Evolutionary conservation across 345 rosid genomes (phyloP), one percentile per base, ranked within the genome.

Genomic region (Sonneratia caseolaris): DNA sequence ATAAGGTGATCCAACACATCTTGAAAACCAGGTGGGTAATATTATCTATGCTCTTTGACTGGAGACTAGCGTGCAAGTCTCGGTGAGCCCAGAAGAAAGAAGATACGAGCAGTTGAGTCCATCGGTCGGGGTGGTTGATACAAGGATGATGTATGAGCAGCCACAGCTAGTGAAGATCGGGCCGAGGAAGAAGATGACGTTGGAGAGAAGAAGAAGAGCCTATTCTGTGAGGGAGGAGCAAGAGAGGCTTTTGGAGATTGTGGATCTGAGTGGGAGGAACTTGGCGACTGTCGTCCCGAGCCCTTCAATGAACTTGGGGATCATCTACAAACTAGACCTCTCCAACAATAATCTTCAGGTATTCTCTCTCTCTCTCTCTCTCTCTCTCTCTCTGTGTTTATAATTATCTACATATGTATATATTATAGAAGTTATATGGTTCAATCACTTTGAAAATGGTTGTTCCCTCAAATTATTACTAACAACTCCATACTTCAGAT

Each of bases 301-400:
- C 0, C 80, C 91, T 77, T 70, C 92, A 56, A 76, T 89, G 42
- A 87, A 87, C 77, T 74, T 93, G 73, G 82, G 81, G 18, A 65
- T 76, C 21, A 85, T 93, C 75, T 86, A 83, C 79, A 88, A 87
- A 71, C 84, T 93, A 6, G 88, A 93, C 73, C 92, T 93, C 72
- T 91, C 96, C 76, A 86, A 87, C 72, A 93, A 91, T 76, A 91
- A 93, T 82, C 89, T 93, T 73, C 91, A 86, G 88, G 98, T 91
- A 71, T 0, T 9, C 43, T 42, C 4, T 11, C 45, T 47, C 36
- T 35, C 24, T 11, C 43, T 40, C 45, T 47, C 36, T 35, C 24
- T 11, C 43, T 40, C 37, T 51, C 56, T 16, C 8, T 66, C 35
- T 64, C 22, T 51, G 2, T 27, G 32, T 27, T 42, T 42, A 42